phyloP scores from a whole-genome alignment of 352 stramenopile species.

The Phytophthora parvispora region DNA sequence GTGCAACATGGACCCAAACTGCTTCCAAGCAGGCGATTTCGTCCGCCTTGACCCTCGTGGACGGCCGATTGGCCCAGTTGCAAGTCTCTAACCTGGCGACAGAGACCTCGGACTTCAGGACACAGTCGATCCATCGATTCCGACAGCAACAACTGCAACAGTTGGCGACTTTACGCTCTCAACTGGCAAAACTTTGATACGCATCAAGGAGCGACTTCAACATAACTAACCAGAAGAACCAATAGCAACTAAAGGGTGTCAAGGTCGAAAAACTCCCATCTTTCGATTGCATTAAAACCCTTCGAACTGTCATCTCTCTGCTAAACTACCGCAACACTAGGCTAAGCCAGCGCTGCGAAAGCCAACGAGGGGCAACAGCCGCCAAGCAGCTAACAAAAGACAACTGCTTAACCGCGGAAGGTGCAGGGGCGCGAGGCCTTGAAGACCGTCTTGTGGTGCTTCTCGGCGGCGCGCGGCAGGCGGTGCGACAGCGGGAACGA shows the following conservation, averaged over 20 bases:
- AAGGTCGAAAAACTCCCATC: conserved; percentile 53
- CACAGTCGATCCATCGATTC: conserved; percentile 27
- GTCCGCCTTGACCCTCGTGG: conserved; percentile 13
- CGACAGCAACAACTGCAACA: conserved; percentile 35
- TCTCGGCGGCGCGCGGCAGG: conserved; percentile 93
- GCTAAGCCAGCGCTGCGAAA: conserved; percentile 3
- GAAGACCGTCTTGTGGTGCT: conserved; percentile 98
- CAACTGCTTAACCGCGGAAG: conserved; percentile 95
- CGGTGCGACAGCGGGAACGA: conserved; percentile 99
- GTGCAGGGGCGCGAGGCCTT: conserved; percentile 97
- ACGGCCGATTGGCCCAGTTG: conserved; percentile 6
- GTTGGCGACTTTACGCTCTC: conserved; percentile 7
- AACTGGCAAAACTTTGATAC: not conserved
- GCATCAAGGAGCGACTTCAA: not conserved
- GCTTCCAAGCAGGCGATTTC: conserved; percentile 9
- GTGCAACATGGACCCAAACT: not conserved
- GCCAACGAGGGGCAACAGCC: conserved; percentile 9
- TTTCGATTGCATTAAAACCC: conserved; percentile 48
- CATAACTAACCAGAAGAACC: not conserved
- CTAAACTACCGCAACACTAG: too few species aligned
- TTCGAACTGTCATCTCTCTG: conserved; percentile 12
- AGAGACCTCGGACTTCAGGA: conserved; percentile 12
- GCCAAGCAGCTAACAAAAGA: conserved; percentile 10
- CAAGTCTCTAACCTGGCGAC: not conserved
- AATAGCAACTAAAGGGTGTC: not conserved